Conservation (phyloP, 768 basidiomycete species). For the Lactifluus rugatus region DNA sequence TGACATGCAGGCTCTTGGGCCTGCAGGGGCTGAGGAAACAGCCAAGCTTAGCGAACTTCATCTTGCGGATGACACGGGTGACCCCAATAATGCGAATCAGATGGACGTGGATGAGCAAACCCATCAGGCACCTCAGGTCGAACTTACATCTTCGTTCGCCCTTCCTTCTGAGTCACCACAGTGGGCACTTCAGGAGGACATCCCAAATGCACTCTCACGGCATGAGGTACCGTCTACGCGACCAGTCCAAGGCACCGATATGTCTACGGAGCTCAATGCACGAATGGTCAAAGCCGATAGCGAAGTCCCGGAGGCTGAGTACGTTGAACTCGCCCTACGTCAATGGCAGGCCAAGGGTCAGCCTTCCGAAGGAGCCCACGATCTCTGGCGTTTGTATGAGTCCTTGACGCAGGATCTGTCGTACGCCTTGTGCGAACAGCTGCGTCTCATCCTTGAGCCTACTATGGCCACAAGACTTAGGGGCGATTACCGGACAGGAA, state of each 20-base stretch:
- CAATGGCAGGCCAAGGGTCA: constrained; percentile 55
- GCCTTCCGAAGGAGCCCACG: constrained; percentile 46
- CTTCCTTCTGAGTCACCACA: constrained; percentile 26
- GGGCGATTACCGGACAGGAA: constrained; percentile 96
- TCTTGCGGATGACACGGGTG: constrained; percentile 51
- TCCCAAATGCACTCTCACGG: constrained; percentile 42
- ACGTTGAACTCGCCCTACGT: constrained; percentile 44
- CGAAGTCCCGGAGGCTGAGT: constrained; percentile 22
- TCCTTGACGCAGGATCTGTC: constrained; percentile 86
- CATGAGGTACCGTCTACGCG: constrained; percentile 20
- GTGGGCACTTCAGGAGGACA: constrained; percentile 24
- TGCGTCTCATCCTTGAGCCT: constrained; percentile 92
- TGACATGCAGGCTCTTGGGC: constrained; percentile 83
- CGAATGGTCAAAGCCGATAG: constrained; percentile 23
- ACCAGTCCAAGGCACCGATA: constrained; percentile 20
- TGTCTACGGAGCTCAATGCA: not conserved
- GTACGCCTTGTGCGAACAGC: constrained; percentile 87
- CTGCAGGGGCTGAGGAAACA: constrained; percentile 74
- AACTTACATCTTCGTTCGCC: constrained; percentile 19
- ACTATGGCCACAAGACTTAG: constrained; percentile 88
- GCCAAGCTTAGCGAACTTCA: constrained; percentile 76
- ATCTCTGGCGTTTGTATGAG: constrained; percentile 89
- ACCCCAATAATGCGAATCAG: constrained; percentile 25
- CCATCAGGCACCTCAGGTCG: constrained; percentile 7
- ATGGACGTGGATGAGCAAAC: constrained; percentile 43